These are phyloP conservation scores for Hortiboletus campestris DNA, from an alignment of 768 basidiomycete species.

Conservation along the genomic window DNA sequence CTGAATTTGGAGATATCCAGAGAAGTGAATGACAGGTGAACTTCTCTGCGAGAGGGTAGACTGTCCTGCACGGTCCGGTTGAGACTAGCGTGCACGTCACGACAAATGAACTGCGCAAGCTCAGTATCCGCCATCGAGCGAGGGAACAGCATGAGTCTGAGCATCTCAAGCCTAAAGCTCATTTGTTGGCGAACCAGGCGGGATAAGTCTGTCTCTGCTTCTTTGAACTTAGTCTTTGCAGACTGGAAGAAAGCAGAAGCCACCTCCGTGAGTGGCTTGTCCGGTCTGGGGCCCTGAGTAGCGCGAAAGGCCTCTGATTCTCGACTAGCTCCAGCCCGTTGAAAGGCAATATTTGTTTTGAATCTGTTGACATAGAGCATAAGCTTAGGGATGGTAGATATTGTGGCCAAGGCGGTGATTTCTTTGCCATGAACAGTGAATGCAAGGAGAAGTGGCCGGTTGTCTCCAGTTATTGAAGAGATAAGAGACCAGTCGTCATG, in stretches of 20 bases:
- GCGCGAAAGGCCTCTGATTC: conserved; percentile 77
- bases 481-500: conserved; percentile 79
- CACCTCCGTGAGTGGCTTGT: conserved; percentile 81
- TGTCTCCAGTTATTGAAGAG: conserved; percentile 36
- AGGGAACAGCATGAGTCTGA: conserved; percentile 75
- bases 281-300: conserved; percentile 69
- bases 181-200: conserved; percentile 72
- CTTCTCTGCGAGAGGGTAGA: conserved; percentile 55
- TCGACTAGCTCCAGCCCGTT: conserved; percentile 71
- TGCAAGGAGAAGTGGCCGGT: conserved; percentile 62
- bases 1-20: conserved; percentile 73
- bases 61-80: conserved; percentile 57
- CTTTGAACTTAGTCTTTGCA: conserved; percentile 68
- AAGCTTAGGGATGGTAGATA: conserved; percentile 75
- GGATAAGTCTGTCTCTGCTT: conserved; percentile 56
- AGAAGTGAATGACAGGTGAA: conserved; percentile 71
- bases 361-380: conserved; percentile 75
- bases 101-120: conserved; percentile 71
- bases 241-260: conserved; percentile 81
- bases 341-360: conserved; percentile 65
- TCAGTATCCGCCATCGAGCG: conserved; percentile 76
- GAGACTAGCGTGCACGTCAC: conserved; percentile 66
- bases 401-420: conserved; percentile 63
- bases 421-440: conserved; percentile 73
- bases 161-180: conserved; percentile 60